A percentile compares a stretch with the other conserved stretches of the same genome.
phyloP scores from a whole-genome alignment of 2,329 filamentous ascomycete species.

The Penicillium hesseltinei region DNA sequence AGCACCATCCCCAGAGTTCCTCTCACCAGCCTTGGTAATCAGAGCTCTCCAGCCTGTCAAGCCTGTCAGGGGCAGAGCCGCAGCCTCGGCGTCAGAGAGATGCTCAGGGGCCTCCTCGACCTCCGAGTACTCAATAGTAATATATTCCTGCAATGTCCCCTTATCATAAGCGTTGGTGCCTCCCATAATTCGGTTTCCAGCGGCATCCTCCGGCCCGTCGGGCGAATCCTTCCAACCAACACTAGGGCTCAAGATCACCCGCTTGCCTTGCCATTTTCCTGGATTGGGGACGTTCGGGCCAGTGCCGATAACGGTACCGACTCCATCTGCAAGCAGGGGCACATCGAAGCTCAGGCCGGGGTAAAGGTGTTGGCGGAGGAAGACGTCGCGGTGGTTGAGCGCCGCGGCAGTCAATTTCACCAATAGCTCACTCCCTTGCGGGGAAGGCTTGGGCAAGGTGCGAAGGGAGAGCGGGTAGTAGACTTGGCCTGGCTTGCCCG shows the following conservation, averaged over 20 bases:
- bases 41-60: slow-evolving; percentile 86
- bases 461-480: slow-evolving; percentile 61
- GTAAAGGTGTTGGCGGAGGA: slow-evolving; percentile 89
- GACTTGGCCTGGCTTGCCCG: slow-evolving; percentile 75
- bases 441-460: slow-evolving; percentile 61
- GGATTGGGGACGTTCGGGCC: slow-evolving; percentile 56
- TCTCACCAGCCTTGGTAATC: slow-evolving; percentile 70
- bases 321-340: slow-evolving; percentile 80
- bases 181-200: slow-evolving; percentile 42
- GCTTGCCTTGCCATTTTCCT: slow-evolving; percentile 58
- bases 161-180: slow-evolving; percentile 62
- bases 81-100: slow-evolving; percentile 70
- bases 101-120: slow-evolving; percentile 74
- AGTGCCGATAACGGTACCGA: slow-evolving; percentile 66
- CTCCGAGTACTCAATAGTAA: slow-evolving; percentile 67
- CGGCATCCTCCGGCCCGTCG: slow-evolving; percentile 67
- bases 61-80: slow-evolving; percentile 79
- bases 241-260: slow-evolving; percentile 75
- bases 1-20: slow-evolving; percentile 53
- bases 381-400: slow-evolving; percentile 93
- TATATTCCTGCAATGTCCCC: slow-evolving; percentile 73
- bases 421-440: slow-evolving; percentile 66
- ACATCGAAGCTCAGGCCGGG: slow-evolving; percentile 76
- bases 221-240: slow-evolving; percentile 72
- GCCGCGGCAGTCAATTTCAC: slow-evolving; percentile 75